phyloP scores from a whole-genome alignment of 108 stramenopile genomes.

The Nitzschia palea region DNA sequence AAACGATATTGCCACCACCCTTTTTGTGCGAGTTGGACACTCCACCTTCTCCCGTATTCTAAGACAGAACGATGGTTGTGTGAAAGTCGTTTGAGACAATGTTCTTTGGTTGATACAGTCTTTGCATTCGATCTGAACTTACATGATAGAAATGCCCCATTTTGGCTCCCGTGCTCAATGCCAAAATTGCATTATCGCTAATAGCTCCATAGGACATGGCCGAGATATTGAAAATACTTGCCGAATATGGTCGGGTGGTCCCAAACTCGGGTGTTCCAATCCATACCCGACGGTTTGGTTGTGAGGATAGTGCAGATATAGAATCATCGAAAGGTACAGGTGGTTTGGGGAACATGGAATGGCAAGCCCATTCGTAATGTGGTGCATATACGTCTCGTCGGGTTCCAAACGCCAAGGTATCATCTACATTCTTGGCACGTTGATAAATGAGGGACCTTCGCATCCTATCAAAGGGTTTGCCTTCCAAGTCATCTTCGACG shows the following conservation, averaged over 20 bases:
- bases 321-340: constrained; percentile 9
- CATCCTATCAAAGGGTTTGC: constrained; percentile 65
- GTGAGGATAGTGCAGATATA: constrained; percentile 12
- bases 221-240: constrained; percentile 75
- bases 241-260: constrained; percentile 67
- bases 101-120: too few species aligned
- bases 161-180: constrained; percentile 74
- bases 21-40: constrained; percentile 57
- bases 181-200: constrained; percentile 76
- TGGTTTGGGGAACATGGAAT: constrained; percentile 66
- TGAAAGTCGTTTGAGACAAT: not conserved
- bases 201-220: constrained; percentile 91
- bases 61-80: not conserved
- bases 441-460: constrained; percentile 73
- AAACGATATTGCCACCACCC: constrained; percentile 82
- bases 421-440: constrained; percentile 61
- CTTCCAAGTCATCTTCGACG: constrained; percentile 67
- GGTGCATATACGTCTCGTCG: constrained; percentile 44
- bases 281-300: constrained; percentile 33
- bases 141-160: constrained; percentile 77
- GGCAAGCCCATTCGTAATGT: constrained; percentile 83
- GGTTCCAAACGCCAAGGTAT: constrained; percentile 72
- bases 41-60: constrained; percentile 91
- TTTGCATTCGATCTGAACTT: not conserved
- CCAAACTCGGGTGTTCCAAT: constrained; percentile 49